A percentile compares a stretch with the other conserved stretches of the same genome.
Evolutionary conservation across 768 basidiomycete species (phyloP).

Genomic region (Lactifluus piperatus): DNA sequence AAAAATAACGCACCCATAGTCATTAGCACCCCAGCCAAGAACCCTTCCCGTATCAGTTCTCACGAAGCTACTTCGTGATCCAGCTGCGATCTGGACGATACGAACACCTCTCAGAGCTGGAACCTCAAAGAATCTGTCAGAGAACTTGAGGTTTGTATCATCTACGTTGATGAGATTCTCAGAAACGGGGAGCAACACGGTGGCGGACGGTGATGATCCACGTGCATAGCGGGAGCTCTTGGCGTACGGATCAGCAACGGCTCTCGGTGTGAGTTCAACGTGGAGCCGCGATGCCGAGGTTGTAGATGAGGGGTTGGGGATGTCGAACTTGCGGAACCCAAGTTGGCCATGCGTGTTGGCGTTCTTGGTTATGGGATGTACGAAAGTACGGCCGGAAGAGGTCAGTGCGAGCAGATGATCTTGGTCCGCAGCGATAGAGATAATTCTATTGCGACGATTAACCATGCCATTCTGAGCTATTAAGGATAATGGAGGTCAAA

Average conservation of each 20-base stretch:
- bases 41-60: constrained; percentile 62
- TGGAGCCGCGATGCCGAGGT: constrained; percentile 29
- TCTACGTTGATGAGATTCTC: constrained; percentile 22
- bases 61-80: constrained; percentile 63
- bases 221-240: constrained; percentile 38
- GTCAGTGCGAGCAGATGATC: constrained; percentile 69
- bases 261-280: constrained; percentile 51
- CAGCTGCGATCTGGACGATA: constrained; percentile 64
- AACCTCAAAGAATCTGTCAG: constrained; percentile 65
- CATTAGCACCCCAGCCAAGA: constrained; percentile 86
- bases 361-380: constrained; percentile 60
- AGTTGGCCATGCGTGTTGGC: constrained; percentile 83
- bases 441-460: constrained; percentile 40
- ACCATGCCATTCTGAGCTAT: background rate
- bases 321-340: constrained; percentile 58
- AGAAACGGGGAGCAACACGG: constrained; percentile 21
- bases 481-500: background rate
- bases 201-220: constrained; percentile 24
- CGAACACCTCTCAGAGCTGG: constrained; percentile 58
- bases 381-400: constrained; percentile 66
- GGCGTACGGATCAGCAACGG: constrained; percentile 41
- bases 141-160: constrained; percentile 49
- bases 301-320: constrained; percentile 30
- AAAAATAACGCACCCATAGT: constrained; percentile 50
- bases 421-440: constrained; percentile 62